Percentiles rank a stretch among this genome's conserved stretches.
Evolutionary conservation across 805 yeast species (phyloP).

Genomic region (Cyberlindnera subsufficiens): DNA sequence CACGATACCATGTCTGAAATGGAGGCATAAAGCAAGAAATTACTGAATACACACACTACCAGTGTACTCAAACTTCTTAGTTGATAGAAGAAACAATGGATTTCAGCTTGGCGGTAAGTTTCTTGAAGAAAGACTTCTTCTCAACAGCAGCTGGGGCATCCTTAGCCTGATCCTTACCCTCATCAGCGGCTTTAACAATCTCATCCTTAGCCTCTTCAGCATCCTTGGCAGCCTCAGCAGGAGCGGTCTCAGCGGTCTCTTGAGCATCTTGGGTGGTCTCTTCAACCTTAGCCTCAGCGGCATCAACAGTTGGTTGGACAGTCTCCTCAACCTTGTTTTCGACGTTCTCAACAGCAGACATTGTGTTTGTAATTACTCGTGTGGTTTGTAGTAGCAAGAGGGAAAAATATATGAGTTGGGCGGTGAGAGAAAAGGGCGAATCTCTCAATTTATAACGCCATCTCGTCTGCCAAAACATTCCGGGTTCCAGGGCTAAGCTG

Average conservation of each 20-base stretch:
- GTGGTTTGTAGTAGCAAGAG: not conserved
- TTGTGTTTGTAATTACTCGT: constrained; percentile 2
- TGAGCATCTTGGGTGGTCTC: constrained; percentile 6
- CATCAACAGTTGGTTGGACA: constrained; percentile 11
- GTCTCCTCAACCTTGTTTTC: constrained; percentile 17
- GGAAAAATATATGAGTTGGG: not conserved
- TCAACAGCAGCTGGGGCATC: constrained; percentile 14
- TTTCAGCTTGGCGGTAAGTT: constrained; percentile 20
- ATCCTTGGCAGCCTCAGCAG: constrained; percentile 4
- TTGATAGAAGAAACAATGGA: constrained; percentile 1
- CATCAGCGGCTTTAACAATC: constrained; percentile 9
- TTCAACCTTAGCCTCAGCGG: constrained; percentile 13
- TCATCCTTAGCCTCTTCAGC: constrained; percentile 12
- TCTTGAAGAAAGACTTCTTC: constrained; percentile 21
- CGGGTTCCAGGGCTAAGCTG: not conserved
- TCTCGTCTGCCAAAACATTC: constrained; percentile 1
- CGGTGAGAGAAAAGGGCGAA: constrained; percentile 1
- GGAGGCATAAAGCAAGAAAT: not conserved
- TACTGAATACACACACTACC: not conserved
- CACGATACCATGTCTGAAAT: not conserved
- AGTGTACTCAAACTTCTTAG: not conserved
- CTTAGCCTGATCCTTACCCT: constrained; percentile 8
- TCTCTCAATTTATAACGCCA: constrained; percentile 3
- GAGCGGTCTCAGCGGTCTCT: constrained; percentile 4
- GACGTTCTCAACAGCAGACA: constrained; percentile 18